phyloP scores from a whole-genome alignment of 768 basidiomycete species.

The Suillus subalutaceus region DNA sequence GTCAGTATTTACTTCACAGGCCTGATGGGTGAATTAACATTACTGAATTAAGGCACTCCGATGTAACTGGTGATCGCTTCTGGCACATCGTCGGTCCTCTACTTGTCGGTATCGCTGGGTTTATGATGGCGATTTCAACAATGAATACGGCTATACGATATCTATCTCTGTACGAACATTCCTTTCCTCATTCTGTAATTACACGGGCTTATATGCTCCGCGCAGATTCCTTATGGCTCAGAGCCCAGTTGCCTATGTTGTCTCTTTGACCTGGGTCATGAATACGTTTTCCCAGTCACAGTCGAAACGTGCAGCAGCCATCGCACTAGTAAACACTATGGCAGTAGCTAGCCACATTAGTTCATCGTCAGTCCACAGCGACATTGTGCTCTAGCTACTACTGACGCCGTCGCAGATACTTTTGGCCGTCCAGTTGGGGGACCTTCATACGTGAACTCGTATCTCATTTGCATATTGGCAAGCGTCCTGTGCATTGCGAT shows the following conservation, averaged over 20 bases:
- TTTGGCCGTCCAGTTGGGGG: conserved; percentile 74
- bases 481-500: conserved; percentile 51
- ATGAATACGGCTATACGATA: conserved; percentile 67
- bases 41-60: conserved; percentile 58
- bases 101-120: conserved; percentile 63
- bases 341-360: conserved; percentile 79
- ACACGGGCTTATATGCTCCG: neutral
- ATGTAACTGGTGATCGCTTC: conserved; percentile 69
- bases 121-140: conserved; percentile 62
- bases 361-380: conserved; percentile 61
- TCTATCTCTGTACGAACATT: conserved; percentile 52
- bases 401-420: conserved; percentile 43
- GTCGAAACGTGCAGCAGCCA: conserved; percentile 79
- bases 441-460: conserved; percentile 68
- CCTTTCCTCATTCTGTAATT: neutral
- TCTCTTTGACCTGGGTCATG: conserved; percentile 55
- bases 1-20: conserved; percentile 28
- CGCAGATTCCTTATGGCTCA: conserved; percentile 74
- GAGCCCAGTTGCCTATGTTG: conserved; percentile 68
- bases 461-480: conserved; percentile 68
- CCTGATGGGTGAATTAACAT: conserved; percentile 8
- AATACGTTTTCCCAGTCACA: conserved; percentile 72
- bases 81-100: conserved; percentile 64
- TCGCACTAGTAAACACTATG: conserved; percentile 79
- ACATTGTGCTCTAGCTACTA: neutral